Conservation (phyloP, 345 rosid species). For the Ceriops zippeliana region DNA sequence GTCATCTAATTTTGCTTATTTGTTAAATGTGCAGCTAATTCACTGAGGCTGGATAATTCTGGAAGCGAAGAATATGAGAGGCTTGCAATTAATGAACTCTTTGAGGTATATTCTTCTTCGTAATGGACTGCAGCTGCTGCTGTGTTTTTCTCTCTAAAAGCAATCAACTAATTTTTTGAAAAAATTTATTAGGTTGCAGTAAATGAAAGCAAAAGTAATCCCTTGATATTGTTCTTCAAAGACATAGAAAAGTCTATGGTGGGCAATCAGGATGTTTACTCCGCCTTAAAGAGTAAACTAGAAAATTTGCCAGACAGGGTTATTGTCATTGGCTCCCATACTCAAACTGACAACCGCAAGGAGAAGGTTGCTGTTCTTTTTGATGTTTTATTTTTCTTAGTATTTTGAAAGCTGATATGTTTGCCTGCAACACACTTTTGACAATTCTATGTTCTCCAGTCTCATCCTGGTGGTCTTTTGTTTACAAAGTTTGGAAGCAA, state of each 20-base stretch:
- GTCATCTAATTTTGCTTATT: constrained; percentile 1
- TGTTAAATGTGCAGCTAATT: constrained; percentile 49
- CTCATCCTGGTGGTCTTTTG: constrained; percentile 87
- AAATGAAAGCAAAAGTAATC: constrained; percentile 61
- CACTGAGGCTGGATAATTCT: constrained; percentile 75
- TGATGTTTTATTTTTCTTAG: background rate
- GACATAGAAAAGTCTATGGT: constrained; percentile 82
- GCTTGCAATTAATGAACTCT: constrained; percentile 75
- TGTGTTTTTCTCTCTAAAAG: background rate
- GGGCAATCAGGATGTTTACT: constrained; percentile 66
- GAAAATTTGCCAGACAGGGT: constrained; percentile 77
- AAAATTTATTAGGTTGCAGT: constrained; percentile 51
- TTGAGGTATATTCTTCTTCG: constrained; percentile 57
- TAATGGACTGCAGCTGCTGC: constrained; percentile 1
- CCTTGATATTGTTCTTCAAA: constrained; percentile 80
- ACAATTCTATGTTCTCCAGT: constrained; percentile 43
- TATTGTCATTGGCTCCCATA: constrained; percentile 87
- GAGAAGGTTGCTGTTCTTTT: constrained; percentile 53
- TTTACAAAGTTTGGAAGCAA: constrained; percentile 94
- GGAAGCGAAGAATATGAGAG: constrained; percentile 78
- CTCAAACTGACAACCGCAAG: constrained; percentile 84
- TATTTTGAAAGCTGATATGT: background rate
- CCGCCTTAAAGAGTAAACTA: constrained; percentile 64
- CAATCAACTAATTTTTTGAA: constrained; percentile 14
- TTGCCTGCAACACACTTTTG: background rate